Conservation (phyloP, 2,329 filamentous ascomycete species). For the Colletotrichum salicis region DNA sequence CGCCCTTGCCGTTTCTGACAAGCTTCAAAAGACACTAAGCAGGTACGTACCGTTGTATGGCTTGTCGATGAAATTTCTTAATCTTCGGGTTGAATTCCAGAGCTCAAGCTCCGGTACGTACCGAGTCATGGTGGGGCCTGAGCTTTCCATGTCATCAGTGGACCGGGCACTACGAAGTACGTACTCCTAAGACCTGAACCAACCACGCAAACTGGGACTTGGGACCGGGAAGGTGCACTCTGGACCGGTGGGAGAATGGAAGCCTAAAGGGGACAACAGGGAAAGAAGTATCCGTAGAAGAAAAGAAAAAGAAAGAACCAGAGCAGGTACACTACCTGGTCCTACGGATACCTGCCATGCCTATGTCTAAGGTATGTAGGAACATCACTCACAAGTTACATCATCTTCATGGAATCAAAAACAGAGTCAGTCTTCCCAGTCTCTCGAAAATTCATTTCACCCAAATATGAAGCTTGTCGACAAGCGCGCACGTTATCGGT, state of each 20-base stretch:
- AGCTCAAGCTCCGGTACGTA: neutral
- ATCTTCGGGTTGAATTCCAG: neutral
- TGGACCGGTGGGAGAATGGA: neutral
- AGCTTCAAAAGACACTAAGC: neutral
- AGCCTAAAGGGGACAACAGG: neutral
- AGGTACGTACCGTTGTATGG: neutral
- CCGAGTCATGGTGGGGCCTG: neutral
- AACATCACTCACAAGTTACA: neutral
- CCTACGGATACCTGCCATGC: neutral
- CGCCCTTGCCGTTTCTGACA: neutral
- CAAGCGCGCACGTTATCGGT: neutral
- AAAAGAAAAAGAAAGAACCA: neutral
- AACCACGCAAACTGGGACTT: no score
- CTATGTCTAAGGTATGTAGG: no score
- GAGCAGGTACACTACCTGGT: neutral
- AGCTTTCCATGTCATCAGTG: neutral
- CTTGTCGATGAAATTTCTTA: neutral
- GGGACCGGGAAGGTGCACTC: neutral
- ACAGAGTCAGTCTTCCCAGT: neutral
- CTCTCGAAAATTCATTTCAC: slow-evolving; percentile 6
- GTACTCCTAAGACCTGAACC: no score
- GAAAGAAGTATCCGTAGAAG: neutral
- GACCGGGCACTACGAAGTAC: no score
- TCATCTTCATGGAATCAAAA: neutral
- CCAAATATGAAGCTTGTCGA: neutral